Conservation (phyloP, 208 protist species). For the Crithidia fasciculata region DNA sequence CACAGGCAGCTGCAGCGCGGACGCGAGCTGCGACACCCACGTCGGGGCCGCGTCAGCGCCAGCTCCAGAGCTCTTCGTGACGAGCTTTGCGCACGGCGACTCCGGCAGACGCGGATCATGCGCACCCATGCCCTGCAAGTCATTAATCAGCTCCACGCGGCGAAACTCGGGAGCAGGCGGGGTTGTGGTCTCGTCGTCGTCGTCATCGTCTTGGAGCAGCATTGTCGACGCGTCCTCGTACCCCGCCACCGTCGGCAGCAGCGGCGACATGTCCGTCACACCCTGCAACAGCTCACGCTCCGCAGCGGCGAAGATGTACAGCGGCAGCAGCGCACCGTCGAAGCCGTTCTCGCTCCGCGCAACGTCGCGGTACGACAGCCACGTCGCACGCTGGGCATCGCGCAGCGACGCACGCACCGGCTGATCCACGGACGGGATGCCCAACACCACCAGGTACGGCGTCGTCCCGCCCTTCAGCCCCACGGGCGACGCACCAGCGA, state of each 20-base stretch:
- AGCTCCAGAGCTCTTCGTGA: no score
- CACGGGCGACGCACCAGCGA: conserved; percentile 6
- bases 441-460: conserved; percentile 17
- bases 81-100: conserved; percentile 1
- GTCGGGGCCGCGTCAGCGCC: no score
- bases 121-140: no score
- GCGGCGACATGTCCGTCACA: neutral
- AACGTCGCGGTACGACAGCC: conserved; percentile 7
- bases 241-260: conserved; percentile 18
- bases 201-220: neutral
- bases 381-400: conserved; percentile 4
- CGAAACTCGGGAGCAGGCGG: no score
- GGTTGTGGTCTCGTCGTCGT: neutral
- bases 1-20: conserved; percentile 9
- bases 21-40: conserved; percentile 14
- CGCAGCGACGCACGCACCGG: conserved; percentile 4
- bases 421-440: conserved; percentile 15
- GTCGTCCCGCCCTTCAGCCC: conserved; percentile 11
- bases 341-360: conserved; percentile 10
- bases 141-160: conserved; percentile 6
- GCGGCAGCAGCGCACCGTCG: conserved; percentile 14
- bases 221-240: conserved; percentile 9
- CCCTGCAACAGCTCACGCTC: conserved; percentile 1
- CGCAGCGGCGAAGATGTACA: conserved; percentile 16
- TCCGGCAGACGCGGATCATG: no score